Conservation (phyloP, 345 rosid genomes). For the Microcos paniculata region DNA sequence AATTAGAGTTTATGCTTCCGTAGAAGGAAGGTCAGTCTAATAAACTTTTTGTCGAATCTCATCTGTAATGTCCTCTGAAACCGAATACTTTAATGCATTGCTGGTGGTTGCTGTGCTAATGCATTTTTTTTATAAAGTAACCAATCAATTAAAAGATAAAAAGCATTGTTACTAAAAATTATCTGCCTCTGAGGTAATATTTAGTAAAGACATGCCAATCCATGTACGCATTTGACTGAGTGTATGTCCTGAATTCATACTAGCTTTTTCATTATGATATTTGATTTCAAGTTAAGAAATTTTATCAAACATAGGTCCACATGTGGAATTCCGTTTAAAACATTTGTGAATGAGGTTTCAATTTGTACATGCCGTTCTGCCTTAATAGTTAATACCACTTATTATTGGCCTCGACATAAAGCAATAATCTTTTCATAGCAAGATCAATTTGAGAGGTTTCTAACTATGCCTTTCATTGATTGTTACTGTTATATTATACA, state of each 20-base stretch:
- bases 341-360: neutral
- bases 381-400: neutral
- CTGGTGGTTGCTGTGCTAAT: neutral
- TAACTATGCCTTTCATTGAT: neutral
- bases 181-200: neutral
- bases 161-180: neutral
- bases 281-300: neutral
- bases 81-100: neutral
- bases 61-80: neutral
- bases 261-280: neutral
- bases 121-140: neutral
- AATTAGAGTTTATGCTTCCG: neutral
- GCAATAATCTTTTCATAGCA: neutral
- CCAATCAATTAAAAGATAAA: neutral
- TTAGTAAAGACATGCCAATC: neutral
- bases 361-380: neutral
- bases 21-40: neutral
- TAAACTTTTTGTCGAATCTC: neutral
- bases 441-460: neutral
- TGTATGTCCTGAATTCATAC: neutral
- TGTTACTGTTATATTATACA: neutral
- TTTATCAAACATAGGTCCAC: neutral
- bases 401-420: neutral
- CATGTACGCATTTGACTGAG: neutral
- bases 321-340: neutral